These are phyloP conservation scores for Fennellomyces sp. DNA, from an alignment of 371 early-diverging fungal species.

Conservation along the genomic window DNA sequence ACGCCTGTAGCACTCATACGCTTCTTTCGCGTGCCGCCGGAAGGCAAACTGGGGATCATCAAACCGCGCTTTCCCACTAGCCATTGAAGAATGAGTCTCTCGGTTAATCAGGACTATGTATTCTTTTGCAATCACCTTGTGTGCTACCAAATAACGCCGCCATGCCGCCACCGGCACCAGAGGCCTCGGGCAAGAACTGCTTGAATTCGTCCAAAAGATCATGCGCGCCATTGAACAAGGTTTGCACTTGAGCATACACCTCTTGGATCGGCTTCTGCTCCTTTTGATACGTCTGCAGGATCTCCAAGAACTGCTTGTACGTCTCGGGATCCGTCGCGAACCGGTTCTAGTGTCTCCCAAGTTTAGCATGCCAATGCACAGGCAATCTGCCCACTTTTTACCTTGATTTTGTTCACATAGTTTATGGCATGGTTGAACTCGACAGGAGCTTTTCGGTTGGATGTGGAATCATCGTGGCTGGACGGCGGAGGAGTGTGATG, in stretches of 20 bases:
- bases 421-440: conserved; percentile 97
- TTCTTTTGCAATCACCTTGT: not conserved
- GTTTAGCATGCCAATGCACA: too few relatives aligned
- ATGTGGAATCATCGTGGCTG: conserved; percentile 20
- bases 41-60: conserved; percentile 11
- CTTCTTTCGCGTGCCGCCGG: conserved; percentile 3
- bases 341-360: conserved; percentile 59
- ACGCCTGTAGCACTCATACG: conserved; percentile 9
- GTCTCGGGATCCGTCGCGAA: conserved; percentile 86
- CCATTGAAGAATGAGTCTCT: too few relatives aligned
- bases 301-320: conserved; percentile 92
- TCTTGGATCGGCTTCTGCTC: conserved; percentile 90
- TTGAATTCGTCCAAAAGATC: conserved; percentile 94
- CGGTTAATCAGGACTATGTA: not conserved
- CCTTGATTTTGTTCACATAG: conserved; percentile 97
- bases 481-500: not conserved
- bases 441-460: conserved; percentile 56
- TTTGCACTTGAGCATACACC: conserved; percentile 82
- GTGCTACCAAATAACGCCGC: conserved; percentile 17
- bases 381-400: not conserved
- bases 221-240: conserved; percentile 76
- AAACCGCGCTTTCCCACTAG: conserved; percentile 13
- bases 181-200: conserved; percentile 85
- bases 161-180: conserved; percentile 19
- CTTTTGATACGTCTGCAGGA: conserved; percentile 90